Evolutionary conservation across 106 monocot genomes (phyloP), one percentile per base, ranked within the genome.

Genomic region (Dactylorhiza incarnata): DNA sequence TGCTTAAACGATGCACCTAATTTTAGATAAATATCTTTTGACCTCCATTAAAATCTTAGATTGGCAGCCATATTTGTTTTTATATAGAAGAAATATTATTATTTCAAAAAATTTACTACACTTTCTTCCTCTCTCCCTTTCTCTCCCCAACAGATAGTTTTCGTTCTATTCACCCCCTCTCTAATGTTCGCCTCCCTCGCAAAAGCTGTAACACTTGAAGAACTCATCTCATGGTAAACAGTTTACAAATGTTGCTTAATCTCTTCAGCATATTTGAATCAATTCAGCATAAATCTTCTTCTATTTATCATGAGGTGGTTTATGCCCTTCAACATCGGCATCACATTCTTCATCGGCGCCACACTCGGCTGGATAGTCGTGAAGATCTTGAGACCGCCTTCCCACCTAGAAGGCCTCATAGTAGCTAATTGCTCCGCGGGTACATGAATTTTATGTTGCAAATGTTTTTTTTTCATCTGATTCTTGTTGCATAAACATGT

Each of bases 271-370:
- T 26, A 2, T 12, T 49, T 9, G 2, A 17, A 14, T 54, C 15
- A 16, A 54, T 15, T 54, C 54, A 10, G 19, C 29, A 68, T 14
- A 58, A 37, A 45, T 43, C 20, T 15, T 69, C 65, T 66, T 68
- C 51, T n/a, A 22, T 17, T 20, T 23, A 7, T 47, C 24, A 22
- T 77, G 5, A 94, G 94, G 94, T 94, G 94, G 90, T 94, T 87
- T 74, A 94, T 94, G 94, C 94, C 88, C 0, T 77, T 94, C 5
- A 94, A 94, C 46, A 83, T 90, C 47, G 88, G 79, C 8, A 75
- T 94, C 13, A 85, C 77, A 22, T 94, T 88, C 88, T 54, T 85
- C 17, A 73, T 86, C 22, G 94, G 94, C 14, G 72, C 66, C 23
- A 22, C 84, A 5, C 84, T 94, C 53, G 94, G 90, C 43, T 88